Evolutionary conservation across 768 basidiomycete species (phyloP).

Genomic region (Mycena epipterygia): DNA sequence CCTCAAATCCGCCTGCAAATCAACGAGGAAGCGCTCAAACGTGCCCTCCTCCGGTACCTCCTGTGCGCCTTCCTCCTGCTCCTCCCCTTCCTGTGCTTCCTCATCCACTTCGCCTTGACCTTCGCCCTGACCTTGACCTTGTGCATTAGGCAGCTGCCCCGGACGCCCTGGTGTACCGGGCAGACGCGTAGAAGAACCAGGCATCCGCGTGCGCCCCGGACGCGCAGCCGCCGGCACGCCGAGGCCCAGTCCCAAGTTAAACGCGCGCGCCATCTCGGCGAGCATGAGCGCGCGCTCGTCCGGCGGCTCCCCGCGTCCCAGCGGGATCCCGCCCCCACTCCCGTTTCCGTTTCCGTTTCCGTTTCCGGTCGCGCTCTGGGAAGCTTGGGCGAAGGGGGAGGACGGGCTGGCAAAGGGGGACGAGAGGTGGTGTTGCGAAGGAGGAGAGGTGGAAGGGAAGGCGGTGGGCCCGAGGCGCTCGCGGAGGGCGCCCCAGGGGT

Average conservation of each 20-base stretch:
- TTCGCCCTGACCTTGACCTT: not conserved
- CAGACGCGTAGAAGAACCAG: no score
- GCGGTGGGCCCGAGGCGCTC: not conserved
- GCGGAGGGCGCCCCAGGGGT: conserved; percentile 17
- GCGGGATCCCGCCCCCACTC: not conserved
- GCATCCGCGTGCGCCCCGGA: no score
- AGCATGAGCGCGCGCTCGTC: conserved; percentile 81
- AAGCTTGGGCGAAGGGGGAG: not conserved
- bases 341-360: not conserved
- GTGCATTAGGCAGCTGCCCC: no score
- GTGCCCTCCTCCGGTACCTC: conserved; percentile 67
- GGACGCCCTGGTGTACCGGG: no score
- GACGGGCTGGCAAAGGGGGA: not conserved
- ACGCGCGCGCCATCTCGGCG: conserved; percentile 85
- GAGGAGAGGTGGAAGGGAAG: not conserved
- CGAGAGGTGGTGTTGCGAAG: not conserved
- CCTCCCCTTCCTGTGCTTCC: not conserved
- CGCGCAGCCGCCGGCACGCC: not conserved
- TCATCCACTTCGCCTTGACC: not conserved
- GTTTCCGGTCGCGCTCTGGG: no score
- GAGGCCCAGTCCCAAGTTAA: conserved; percentile 73
- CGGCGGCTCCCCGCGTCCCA: not conserved
- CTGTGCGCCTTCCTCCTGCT: not conserved
- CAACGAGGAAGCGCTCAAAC: conserved; percentile 86
- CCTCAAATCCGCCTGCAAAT: conserved; percentile 82